These are phyloP conservation scores for Neonectria hederae DNA, from an alignment of 2,329 filamentous ascomycete genomes.

Conservation along the genomic window DNA sequence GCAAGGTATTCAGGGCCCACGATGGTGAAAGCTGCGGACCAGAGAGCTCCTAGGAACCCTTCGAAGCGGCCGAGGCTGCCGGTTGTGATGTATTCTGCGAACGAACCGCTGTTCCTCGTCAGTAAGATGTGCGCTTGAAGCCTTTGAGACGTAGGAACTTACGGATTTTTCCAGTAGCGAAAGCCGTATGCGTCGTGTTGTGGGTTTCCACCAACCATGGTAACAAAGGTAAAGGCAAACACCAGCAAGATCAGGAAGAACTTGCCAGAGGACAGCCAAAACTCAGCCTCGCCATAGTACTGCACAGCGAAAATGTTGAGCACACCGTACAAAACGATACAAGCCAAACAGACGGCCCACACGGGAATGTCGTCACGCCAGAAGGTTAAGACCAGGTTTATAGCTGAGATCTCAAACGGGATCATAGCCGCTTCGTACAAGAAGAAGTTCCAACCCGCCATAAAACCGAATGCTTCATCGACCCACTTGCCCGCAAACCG, in stretches of 20 bases:
- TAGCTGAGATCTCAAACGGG: constrained; percentile 58
- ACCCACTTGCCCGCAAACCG: constrained; percentile 58
- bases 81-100: constrained; percentile 45
- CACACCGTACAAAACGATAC: constrained; percentile 12
- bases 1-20: constrained; percentile 38
- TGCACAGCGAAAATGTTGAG: constrained; percentile 46
- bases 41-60: constrained; percentile 54
- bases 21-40: constrained; percentile 30
- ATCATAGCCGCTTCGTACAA: constrained; percentile 60
- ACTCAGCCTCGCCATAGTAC: constrained; percentile 62
- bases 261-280: constrained; percentile 59
- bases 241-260: constrained; percentile 59
- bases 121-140: background rate
- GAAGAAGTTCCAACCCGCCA: constrained; percentile 60
- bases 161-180: constrained; percentile 18
- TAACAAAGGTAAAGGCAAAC: constrained; percentile 54
- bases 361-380: constrained; percentile 43
- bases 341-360: constrained; percentile 23
- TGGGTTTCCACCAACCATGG: constrained; percentile 19
- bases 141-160: background rate
- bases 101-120: constrained; percentile 34
- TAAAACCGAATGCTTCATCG: constrained; percentile 58
- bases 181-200: constrained; percentile 18
- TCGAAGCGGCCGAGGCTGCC: constrained; percentile 64
- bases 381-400: constrained; percentile 48